Base-by-base conservation (phyloP, 495 filamentous ascomycete genomes). In the Trichocladium uniseriatum region DNA sequence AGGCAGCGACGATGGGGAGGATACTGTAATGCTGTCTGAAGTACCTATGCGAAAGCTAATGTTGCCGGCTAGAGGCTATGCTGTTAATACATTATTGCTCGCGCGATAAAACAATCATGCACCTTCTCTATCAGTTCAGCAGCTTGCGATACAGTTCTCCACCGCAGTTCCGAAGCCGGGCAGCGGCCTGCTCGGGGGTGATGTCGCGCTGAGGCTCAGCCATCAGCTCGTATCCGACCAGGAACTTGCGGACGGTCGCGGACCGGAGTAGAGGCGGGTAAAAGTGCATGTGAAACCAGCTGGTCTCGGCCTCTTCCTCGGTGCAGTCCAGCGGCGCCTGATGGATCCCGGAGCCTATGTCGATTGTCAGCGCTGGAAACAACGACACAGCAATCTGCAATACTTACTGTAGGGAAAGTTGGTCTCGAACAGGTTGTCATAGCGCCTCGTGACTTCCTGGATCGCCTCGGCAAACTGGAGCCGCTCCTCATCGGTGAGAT, bases 201-300 rank as follows among this genome's bases (percentile, higher is more conserved):
- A 98, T 98, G 64, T 98, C 92, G 41, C 92, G 79, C 66, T 98
- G 92, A 21, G 92, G 92, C 68, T 98, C 92, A 2, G 86, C 92
- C 81, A 98, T 80, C 73, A 98, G 69, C 68, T 98, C 90, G 64
- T 90, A 95, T 44, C 92, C 92, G 22, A 97, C 92, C 35, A 95
- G 60, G 69, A 97, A 98, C 72, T 98, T 98, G 49, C 84, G 80
- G 28, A 98, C 94, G 5, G 87, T 91, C 10, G 92, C 92, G 52
- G 89, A 94, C 37, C 92, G 80, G 53, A 98, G 75, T 34, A 98
- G 72, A 7, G 92, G 92, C 14, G 92, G 92, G 65, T 94, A 96
- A 66, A 97, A 98, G 68, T 98, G 92, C 70, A 98, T 78, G 63
- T 98, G 92, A 63, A 98, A 79, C 73, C 94, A 87, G 42, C 86